A percentile compares a stretch with the other conserved stretches of the same genome.
Evolutionary conservation across 768 basidiomycete species (phyloP).

Genomic region (Russula emetica): DNA sequence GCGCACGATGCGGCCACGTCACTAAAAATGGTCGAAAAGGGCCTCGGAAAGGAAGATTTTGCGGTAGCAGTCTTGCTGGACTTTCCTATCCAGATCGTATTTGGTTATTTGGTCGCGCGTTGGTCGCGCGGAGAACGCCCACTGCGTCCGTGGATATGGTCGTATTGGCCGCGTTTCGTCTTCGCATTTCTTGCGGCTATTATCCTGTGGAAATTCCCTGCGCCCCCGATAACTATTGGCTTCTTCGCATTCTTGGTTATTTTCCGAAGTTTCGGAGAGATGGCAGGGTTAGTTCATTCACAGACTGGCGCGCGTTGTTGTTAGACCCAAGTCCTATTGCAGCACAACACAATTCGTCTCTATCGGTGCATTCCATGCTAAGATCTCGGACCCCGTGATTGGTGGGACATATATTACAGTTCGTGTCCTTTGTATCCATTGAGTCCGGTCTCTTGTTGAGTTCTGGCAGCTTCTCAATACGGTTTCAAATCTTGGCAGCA

Average conservation of each 20-base stretch:
- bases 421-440: conserved; percentile 30
- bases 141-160: conserved; percentile 82
- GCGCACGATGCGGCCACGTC: conserved; percentile 89
- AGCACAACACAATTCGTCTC: conserved; percentile 98
- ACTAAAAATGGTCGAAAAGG: conserved; percentile 95
- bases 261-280: conserved; percentile 77
- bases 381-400: conserved; percentile 91
- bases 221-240: conserved; percentile 59
- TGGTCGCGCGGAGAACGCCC: conserved; percentile 83
- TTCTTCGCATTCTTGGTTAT: conserved; percentile 81
- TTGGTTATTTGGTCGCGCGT: conserved; percentile 88
- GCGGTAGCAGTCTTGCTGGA: conserved; percentile 92
- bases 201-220: conserved; percentile 83
- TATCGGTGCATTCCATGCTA: conserved; percentile 95
- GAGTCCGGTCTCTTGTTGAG: neutral
- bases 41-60: conserved; percentile 89
- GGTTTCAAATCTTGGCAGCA: conserved; percentile 94
- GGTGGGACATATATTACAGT: conserved; percentile 99
- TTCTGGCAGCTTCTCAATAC: conserved; percentile 81
- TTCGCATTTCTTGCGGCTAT: conserved; percentile 71
- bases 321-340: conserved; percentile 6
- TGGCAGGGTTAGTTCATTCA: conserved; percentile 62
- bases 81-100: conserved; percentile 94
- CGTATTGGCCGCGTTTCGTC: conserved; percentile 81
- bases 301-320: conserved; percentile 13